phyloP scores from a whole-genome alignment of 176 grass and related monocot species.

The Rhynchospora pubera region DNA sequence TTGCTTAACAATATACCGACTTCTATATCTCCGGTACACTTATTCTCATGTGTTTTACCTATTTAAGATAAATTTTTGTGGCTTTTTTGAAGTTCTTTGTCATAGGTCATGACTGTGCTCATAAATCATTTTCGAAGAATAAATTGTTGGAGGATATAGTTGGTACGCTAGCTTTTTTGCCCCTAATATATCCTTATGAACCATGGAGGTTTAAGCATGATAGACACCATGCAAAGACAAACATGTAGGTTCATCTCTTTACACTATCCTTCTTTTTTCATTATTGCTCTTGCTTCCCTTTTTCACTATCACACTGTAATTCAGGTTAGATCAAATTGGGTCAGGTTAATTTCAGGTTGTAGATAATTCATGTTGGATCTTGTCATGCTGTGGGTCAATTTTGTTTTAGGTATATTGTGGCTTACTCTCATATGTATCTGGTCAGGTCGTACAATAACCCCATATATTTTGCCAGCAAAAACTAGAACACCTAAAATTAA shows the following conservation, averaged over 20 bases:
- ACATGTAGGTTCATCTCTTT: constrained; percentile 56
- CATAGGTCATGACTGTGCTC: constrained; percentile 97
- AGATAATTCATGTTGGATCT: background rate
- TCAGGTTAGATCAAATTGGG: background rate
- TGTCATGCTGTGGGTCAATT: background rate
- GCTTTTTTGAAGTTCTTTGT: constrained; percentile 92
- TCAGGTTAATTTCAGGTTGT: background rate
- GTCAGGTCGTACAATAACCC: background rate
- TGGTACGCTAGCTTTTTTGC: constrained; percentile 91
- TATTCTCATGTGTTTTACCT: background rate
- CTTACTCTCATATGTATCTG: background rate
- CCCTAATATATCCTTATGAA: constrained; percentile 94
- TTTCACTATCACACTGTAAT: background rate
- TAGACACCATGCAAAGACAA: constrained; percentile 87
- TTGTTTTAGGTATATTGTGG: background rate
- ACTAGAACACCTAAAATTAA: background rate
- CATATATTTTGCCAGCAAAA: background rate
- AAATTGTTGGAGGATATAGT: constrained; percentile 90
- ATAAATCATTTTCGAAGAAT: constrained; percentile 98
- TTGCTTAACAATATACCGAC: background rate
- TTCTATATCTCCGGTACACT: constrained; percentile 13
- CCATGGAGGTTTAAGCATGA: constrained; percentile 99
- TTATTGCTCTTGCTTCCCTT: background rate
- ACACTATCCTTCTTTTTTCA: background rate
- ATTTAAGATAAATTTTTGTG: constrained; percentile 28